Conservation (phyloP, 768 basidiomycete genomes). For the Paxillus involutus region DNA sequence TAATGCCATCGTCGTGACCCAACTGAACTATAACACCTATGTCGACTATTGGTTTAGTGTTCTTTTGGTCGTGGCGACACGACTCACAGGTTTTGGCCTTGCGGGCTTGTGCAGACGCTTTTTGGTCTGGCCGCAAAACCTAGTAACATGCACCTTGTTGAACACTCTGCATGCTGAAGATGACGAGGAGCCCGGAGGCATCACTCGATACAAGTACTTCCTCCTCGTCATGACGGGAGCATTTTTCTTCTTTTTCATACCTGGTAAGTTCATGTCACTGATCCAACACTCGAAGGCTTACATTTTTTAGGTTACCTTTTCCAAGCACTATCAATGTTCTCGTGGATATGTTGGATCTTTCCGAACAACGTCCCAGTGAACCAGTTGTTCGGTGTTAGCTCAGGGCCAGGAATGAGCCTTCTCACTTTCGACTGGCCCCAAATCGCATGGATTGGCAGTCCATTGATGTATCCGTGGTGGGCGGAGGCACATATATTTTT, state of each 20-base stretch:
- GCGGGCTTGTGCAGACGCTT: constrained; percentile 89
- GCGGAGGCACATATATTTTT: constrained; percentile 86
- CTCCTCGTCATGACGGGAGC: constrained; percentile 58
- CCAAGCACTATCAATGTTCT: constrained; percentile 82
- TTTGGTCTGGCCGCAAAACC: constrained; percentile 97
- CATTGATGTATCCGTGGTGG: constrained; percentile 92
- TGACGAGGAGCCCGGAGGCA: constrained; percentile 48
- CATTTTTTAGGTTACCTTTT: constrained; percentile 76
- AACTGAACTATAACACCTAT: constrained; percentile 68
- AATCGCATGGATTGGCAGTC: constrained; percentile 69
- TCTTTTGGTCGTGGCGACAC: constrained; percentile 83
- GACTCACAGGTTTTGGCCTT: constrained; percentile 90
- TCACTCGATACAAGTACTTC: constrained; percentile 83
- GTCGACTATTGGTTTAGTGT: constrained; percentile 81
- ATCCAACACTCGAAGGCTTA: neutral
- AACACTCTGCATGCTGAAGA: constrained; percentile 98
- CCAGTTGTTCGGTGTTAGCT: constrained; percentile 83
- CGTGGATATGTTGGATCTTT: constrained; percentile 89
- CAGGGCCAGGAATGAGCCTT: constrained; percentile 86
- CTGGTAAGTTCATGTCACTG: constrained; percentile 55
- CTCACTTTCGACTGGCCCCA: constrained; percentile 93
- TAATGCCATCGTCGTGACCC: constrained; percentile 82
- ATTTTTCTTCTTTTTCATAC: constrained; percentile 91
- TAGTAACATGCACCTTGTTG: constrained; percentile 90
- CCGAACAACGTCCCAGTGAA: constrained; percentile 84